Conservation (phyloP, 805 yeast species). For the Sugiyamaella mastotermitis region DNA sequence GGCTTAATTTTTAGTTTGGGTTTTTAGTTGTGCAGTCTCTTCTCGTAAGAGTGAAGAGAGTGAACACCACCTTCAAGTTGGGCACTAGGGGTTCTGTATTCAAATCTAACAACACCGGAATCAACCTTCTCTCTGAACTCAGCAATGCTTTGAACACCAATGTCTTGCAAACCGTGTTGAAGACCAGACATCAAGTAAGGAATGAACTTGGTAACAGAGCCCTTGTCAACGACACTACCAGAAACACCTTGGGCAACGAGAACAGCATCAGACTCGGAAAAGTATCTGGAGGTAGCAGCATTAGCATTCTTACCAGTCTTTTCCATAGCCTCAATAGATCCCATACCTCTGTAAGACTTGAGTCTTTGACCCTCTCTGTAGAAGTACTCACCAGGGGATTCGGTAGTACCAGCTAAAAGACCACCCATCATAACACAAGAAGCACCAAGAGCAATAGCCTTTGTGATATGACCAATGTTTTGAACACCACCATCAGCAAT, state of each 20-base stretch:
- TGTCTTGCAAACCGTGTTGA: conserved; percentile 98
- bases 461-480: conserved; percentile 96
- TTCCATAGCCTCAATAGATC: conserved; percentile 98
- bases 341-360: conserved; percentile 98
- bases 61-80: conserved; percentile 98
- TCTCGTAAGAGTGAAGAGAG: conserved; percentile 94
- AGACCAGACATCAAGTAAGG: conserved; percentile 94
- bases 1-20: too few relatives aligned
- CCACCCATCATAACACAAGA: conserved; percentile 99
- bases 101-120: conserved; percentile 77
- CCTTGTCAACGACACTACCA: conserved; percentile 95
- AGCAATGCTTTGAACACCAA: conserved; percentile 69
- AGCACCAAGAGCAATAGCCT: conserved; percentile 95
- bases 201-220: conserved; percentile 85
- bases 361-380: conserved; percentile 97
- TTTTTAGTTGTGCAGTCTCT: conserved; percentile 90
- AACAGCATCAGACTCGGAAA: conserved; percentile 91
- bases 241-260: conserved; percentile 99
- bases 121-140: conserved; percentile 61
- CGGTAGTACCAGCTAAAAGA: conserved; percentile 96
- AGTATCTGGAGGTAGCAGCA: conserved; percentile 97
- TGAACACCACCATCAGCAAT: conserved; percentile 99
- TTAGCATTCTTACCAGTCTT: conserved; percentile 80
- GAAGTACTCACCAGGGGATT: conserved; percentile 97
- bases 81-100: conserved; percentile 96